A percentile compares a stretch with the other conserved stretches of the same genome.
phyloP scores from a whole-genome alignment of 257 asterid genomes.

The Anisodus acutangulus region DNA sequence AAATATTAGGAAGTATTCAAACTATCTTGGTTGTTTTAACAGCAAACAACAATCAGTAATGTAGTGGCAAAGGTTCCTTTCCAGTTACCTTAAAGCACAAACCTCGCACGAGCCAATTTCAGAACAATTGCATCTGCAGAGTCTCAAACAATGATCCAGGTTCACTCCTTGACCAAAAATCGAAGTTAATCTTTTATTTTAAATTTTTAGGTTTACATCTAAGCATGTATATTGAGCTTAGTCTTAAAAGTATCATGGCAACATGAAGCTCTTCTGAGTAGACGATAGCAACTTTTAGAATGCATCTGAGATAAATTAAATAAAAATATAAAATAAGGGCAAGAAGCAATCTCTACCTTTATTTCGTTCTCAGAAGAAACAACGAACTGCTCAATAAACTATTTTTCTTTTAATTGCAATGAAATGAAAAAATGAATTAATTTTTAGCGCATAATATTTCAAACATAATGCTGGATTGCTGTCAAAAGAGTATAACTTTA shows the following conservation, averaged over 20 bases:
- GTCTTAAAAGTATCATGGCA: neutral
- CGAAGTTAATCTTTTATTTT: neutral
- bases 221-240: neutral
- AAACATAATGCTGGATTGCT: neutral
- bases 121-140: neutral
- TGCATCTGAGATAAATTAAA: neutral
- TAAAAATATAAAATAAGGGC: neutral
- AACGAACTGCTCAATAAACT: neutral
- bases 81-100: neutral
- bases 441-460: neutral
- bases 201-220: neutral
- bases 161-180: neutral
- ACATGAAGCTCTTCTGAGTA: neutral
- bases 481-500: neutral
- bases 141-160: constrained; percentile 24
- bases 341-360: neutral
- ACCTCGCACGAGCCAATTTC: neutral
- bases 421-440: neutral
- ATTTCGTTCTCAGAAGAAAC: neutral
- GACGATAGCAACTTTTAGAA: neutral
- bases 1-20: neutral
- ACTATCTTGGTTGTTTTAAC: neutral
- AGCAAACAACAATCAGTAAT: neutral
- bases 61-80: neutral
- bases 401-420: neutral